Evolutionary conservation across 1,284 basidiomycete genomes (phyloP).

Genomic region (Clitocybe nebularis): DNA sequence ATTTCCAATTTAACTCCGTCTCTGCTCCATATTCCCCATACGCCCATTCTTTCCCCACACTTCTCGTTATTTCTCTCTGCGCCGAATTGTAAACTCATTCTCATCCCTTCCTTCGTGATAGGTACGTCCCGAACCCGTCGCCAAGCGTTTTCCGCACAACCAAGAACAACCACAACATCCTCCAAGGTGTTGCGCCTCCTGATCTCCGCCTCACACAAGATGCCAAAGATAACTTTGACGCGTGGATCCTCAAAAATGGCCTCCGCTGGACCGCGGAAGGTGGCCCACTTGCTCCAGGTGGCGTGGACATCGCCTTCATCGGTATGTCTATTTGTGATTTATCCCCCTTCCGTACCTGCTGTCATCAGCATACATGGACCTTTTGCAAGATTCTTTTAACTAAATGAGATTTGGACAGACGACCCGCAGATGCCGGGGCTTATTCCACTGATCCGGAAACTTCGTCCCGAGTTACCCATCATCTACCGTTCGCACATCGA

Average conservation of each 20-base stretch:
- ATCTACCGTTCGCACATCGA: constrained; percentile 90
- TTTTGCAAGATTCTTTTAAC: not conserved
- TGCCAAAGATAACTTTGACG: constrained; percentile 75
- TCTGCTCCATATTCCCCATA: constrained; percentile 7
- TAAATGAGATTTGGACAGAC: constrained; percentile 37
- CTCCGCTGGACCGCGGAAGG: constrained; percentile 79
- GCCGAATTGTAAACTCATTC: constrained; percentile 7
- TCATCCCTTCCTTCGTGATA: constrained; percentile 25
- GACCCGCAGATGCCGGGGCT: constrained; percentile 85
- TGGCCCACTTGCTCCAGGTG: constrained; percentile 72
- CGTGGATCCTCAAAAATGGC: constrained; percentile 85
- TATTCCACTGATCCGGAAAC: constrained; percentile 81
- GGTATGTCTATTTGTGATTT: constrained; percentile 38
- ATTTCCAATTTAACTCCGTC: constrained; percentile 4
- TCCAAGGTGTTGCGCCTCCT: constrained; percentile 79
- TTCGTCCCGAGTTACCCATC: constrained; percentile 77
- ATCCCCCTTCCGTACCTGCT: constrained; percentile 5
- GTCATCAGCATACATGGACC: not conserved
- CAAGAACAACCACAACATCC: constrained; percentile 89
- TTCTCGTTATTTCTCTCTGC: constrained; percentile 5
- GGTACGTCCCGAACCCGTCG: constrained; percentile 85
- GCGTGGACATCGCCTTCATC: constrained; percentile 82
- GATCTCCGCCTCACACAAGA: constrained; percentile 71
- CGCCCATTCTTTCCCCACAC: constrained; percentile 6
- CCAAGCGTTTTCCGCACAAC: constrained; percentile 86